Evolutionary conservation across 768 basidiomycete species (phyloP).

Genomic region (Mycena rebaudengoi): DNA sequence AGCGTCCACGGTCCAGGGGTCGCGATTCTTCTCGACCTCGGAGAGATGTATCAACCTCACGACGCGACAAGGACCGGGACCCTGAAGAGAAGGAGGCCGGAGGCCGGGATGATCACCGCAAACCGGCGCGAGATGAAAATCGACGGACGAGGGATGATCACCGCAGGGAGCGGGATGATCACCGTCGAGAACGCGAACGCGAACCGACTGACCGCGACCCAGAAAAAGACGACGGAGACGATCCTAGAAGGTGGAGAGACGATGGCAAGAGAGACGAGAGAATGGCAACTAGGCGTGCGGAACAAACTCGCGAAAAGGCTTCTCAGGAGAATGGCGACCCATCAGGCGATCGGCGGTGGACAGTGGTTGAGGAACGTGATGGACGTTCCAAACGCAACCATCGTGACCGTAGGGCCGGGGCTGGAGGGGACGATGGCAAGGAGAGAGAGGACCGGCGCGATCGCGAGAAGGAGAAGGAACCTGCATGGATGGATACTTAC

Average conservation of each 20-base stretch:
- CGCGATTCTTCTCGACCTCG: slow-evolving; percentile 71
- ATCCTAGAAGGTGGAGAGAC: slow-evolving; percentile 81
- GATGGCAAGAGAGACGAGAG: slow-evolving; percentile 85
- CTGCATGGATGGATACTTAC: slow-evolving; percentile 93
- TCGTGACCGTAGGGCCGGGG: slow-evolving; percentile 63
- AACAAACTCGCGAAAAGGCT: slow-evolving; percentile 51
- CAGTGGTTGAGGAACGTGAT: slow-evolving; percentile 73
- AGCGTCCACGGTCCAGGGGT: slow-evolving; percentile 68
- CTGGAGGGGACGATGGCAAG: slow-evolving; percentile 51
- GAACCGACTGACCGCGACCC: slow-evolving; percentile 43
- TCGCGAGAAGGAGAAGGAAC: slow-evolving; percentile 82
- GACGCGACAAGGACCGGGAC: slow-evolving; percentile 56
- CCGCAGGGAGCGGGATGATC: slow-evolving; percentile 38
- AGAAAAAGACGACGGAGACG: slow-evolving; percentile 67
- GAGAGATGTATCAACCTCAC: slow-evolving; percentile 64
- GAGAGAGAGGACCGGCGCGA: slow-evolving; percentile 58
- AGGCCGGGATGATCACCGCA: slow-evolving; percentile 48
- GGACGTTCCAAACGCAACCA: slow-evolving; percentile 64
- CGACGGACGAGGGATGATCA: slow-evolving; percentile 50
- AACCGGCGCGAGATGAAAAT: slow-evolving; percentile 17
- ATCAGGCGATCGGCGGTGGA: slow-evolving; percentile 64
- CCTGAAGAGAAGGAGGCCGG: slow-evolving; percentile 41
- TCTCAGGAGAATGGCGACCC: slow-evolving; percentile 53
- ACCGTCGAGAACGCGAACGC: slow-evolving; percentile 43
- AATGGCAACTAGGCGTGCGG: slow-evolving; percentile 66